Conservation (phyloP, 2,329 filamentous ascomycete genomes). For the Fusarium tricinctum region DNA sequence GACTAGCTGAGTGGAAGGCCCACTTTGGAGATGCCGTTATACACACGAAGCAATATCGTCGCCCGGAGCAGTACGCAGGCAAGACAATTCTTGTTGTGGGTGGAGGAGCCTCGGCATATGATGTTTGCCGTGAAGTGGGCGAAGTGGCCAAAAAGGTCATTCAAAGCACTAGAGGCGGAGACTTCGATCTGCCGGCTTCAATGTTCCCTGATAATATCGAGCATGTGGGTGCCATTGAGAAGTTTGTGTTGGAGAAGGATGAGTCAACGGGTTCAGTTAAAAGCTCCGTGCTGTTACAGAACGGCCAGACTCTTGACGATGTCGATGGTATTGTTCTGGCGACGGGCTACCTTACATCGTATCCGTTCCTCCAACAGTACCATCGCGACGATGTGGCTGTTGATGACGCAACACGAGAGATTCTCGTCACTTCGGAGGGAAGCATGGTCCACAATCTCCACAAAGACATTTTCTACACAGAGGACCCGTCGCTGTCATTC, state of each 20-base stretch:
- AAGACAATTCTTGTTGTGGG: constrained; percentile 68
- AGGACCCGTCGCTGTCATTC: constrained; percentile 73
- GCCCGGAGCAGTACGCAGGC: constrained; percentile 67
- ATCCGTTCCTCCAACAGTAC: constrained; percentile 72
- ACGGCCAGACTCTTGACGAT: constrained; percentile 65
- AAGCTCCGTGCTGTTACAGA: constrained; percentile 64
- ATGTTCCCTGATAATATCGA: constrained; percentile 67
- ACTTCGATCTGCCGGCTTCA: constrained; percentile 68
- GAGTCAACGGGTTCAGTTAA: constrained; percentile 55
- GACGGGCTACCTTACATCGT: constrained; percentile 77
- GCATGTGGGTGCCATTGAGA: constrained; percentile 65
- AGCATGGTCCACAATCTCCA: constrained; percentile 75
- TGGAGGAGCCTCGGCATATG: constrained; percentile 61
- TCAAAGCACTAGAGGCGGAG: constrained; percentile 68
- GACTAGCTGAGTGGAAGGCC: constrained; percentile 70
- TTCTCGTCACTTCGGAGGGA: constrained; percentile 74
- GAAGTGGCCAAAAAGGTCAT: constrained; percentile 57
- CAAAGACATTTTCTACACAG: constrained; percentile 79
- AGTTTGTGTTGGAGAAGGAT: constrained; percentile 54
- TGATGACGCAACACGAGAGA: constrained; percentile 63
- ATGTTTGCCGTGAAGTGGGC: constrained; percentile 59
- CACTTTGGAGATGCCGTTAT: constrained; percentile 66
- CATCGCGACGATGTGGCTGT: constrained; percentile 57
- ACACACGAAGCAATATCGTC: constrained; percentile 81
- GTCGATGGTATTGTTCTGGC: constrained; percentile 75